Evolutionary conservation across 2,329 filamentous ascomycete species (phyloP), one percentile per base, ranked within the genome.

Genomic region (Fusarium succisae): DNA sequence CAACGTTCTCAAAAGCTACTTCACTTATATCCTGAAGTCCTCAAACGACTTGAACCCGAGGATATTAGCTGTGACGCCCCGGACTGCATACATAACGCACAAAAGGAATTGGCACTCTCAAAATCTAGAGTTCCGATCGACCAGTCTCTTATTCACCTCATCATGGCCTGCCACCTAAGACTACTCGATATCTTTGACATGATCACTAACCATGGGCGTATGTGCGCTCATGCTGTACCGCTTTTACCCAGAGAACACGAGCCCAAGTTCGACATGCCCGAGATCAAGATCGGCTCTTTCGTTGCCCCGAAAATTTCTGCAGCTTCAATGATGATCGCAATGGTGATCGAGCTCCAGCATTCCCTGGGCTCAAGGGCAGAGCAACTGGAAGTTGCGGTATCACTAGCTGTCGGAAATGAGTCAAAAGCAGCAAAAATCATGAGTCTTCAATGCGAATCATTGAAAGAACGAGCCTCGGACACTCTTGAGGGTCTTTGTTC

Each of bases 241-340:
- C 77, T 77, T 2, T 71, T 80, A 2, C 79, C 81, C 1, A 59
- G 70, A 10, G 70, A 77, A 18, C 66, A 76, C 20, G 79, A 81
- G 20, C 82, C 80, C 1, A 76, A 78, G 11, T 78, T 84, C 43
- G 79, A 81, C 24, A 79, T 85, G 8, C 83, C 84, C 0, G 81
- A 84, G 53, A 81, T 85, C 20, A 81, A 81, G 8, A 80, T 86
- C 10, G 84, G 85, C 4, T 81, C 81, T 5, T 84, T 83, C 51
- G 73, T 82, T 24, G 80, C 82, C 11, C 79, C 81, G 6, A 78
- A 78, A 17, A 67, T 69, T 2, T 79, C 81, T 9, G 81, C 82
- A 8, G 79, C 80, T 10, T 76, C 81, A 13, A 79, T 83, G 74
- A 75, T 82, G 50, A 72, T 79, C 6, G 71, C 79, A 6, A 76